These are phyloP conservation scores for Solanum paucissectum DNA, from an alignment of 257 asterid species.

Conservation along the genomic window DNA sequence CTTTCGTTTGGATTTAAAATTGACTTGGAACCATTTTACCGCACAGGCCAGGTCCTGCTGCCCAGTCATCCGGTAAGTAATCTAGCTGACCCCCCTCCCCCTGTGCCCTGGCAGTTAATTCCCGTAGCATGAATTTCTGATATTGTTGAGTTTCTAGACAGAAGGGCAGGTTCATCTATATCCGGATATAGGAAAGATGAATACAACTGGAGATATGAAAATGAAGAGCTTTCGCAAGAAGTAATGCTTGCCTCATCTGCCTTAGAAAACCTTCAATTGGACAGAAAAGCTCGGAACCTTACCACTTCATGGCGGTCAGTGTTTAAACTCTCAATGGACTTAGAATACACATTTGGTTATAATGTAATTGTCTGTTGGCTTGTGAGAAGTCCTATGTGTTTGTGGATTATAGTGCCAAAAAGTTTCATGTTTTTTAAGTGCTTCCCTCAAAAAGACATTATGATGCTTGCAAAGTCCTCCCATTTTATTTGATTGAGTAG, in stretches of 20 bases:
- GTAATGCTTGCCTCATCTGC: constrained; percentile 81
- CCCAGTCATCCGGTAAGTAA: constrained; percentile 72
- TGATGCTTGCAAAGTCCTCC: neutral
- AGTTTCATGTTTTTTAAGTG: neutral
- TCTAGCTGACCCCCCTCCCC: neutral
- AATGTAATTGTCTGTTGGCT: neutral
- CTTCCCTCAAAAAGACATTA: neutral
- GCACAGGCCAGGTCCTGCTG: constrained; percentile 66
- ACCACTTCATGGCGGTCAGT: constrained; percentile 87
- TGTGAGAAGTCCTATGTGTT: neutral
- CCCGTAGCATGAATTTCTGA: constrained; percentile 1
- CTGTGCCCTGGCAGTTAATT: neutral
- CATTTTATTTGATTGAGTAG: neutral
- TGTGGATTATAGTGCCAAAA: neutral
- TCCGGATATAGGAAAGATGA: constrained; percentile 94
- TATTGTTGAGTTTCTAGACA: constrained; percentile 41
- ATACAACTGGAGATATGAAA: constrained; percentile 78
- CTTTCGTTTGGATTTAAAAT: neutral
- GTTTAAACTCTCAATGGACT: neutral
- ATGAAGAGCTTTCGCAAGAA: constrained; percentile 70
- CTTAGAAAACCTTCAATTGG: constrained; percentile 90
- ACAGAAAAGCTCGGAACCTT: constrained; percentile 81
- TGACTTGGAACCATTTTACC: neutral
- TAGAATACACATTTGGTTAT: neutral
- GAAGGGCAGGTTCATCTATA: constrained; percentile 80